These are phyloP conservation scores for Naematelia aurantialba DNA, from an alignment of 768 basidiomycete genomes.

Conservation along the genomic window DNA sequence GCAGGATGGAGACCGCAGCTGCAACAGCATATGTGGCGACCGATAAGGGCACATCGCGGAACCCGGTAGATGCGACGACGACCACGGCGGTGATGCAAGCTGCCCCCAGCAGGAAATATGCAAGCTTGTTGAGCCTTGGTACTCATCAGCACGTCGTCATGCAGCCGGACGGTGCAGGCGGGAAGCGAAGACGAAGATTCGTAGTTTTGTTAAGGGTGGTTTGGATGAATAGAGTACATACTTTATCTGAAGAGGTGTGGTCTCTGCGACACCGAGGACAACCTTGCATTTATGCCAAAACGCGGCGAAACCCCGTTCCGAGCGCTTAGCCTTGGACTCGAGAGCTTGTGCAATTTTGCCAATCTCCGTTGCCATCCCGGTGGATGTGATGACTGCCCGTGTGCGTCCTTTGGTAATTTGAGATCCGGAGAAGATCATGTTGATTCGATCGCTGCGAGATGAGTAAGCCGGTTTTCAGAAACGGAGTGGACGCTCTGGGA, in stretches of 20 bases:
- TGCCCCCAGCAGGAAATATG: constrained; percentile 47
- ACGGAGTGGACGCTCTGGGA: too few species aligned
- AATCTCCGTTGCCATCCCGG: constrained; percentile 60
- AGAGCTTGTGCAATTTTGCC: constrained; percentile 51
- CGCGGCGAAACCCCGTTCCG: constrained; percentile 48
- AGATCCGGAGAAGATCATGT: constrained; percentile 52
- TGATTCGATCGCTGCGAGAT: constrained; percentile 34
- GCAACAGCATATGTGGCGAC: constrained; percentile 52
- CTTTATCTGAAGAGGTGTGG: constrained; percentile 55
- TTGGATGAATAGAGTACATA: too few species aligned
- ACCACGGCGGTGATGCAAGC: constrained; percentile 50
- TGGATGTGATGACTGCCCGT: constrained; percentile 55
- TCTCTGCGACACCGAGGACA: constrained; percentile 51
- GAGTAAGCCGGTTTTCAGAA: too few species aligned
- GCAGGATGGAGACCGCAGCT: constrained; percentile 51
- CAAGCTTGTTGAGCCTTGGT: constrained; percentile 51
- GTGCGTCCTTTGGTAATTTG: constrained; percentile 57
- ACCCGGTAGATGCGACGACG: constrained; percentile 51
- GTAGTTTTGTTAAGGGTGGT: too few species aligned
- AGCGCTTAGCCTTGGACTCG: constrained; percentile 45
- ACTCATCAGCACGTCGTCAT: constrained; percentile 51
- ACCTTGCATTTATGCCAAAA: constrained; percentile 59
- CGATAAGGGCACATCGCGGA: constrained; percentile 44
- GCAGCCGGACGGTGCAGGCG: neutral
- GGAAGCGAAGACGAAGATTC: neutral